These are phyloP conservation scores for Rhododendron mucronatum DNA, from an alignment of 148 eudicot genomes.

Conservation along the genomic window DNA sequence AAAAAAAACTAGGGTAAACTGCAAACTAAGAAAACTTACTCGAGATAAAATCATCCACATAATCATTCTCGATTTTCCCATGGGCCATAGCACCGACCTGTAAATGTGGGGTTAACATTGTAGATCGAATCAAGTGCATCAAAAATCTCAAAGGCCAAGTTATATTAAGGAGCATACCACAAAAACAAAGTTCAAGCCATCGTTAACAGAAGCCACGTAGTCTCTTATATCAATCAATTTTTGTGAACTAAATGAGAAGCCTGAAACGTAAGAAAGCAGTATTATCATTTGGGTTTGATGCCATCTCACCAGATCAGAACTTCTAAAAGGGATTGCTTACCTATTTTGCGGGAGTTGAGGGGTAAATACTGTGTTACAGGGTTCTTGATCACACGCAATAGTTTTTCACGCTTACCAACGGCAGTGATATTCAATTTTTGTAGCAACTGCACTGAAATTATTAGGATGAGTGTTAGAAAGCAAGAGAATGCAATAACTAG, in stretches of 20 bases:
- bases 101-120: slow-evolving; percentile 12
- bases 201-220: slow-evolving; percentile 51
- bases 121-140: slow-evolving; percentile 4
- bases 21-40: slow-evolving; percentile 36
- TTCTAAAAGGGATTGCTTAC: slow-evolving; percentile 25
- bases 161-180: slow-evolving; percentile 51
- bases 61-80: slow-evolving; percentile 72
- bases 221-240: slow-evolving; percentile 76
- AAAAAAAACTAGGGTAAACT: not conserved
- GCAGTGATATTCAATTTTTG: slow-evolving; percentile 83
- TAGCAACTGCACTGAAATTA: slow-evolving; percentile 73
- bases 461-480: slow-evolving; percentile 8
- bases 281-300: slow-evolving; percentile 6
- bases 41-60: slow-evolving; percentile 72
- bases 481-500: not conserved
- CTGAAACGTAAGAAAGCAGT: slow-evolving; percentile 31
- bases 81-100: slow-evolving; percentile 99
- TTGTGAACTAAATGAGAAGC: slow-evolving; percentile 90
- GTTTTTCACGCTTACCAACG: slow-evolving; percentile 79
- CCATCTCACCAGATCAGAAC: not conserved
- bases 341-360: slow-evolving; percentile 70
- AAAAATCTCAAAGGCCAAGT: not conserved
- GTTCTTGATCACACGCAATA: slow-evolving; percentile 77
- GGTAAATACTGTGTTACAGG: slow-evolving; percentile 94
- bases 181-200: slow-evolving; percentile 69